Evolutionary conservation across 257 asterid species (phyloP).

Genomic region (Salvia splendens): DNA sequence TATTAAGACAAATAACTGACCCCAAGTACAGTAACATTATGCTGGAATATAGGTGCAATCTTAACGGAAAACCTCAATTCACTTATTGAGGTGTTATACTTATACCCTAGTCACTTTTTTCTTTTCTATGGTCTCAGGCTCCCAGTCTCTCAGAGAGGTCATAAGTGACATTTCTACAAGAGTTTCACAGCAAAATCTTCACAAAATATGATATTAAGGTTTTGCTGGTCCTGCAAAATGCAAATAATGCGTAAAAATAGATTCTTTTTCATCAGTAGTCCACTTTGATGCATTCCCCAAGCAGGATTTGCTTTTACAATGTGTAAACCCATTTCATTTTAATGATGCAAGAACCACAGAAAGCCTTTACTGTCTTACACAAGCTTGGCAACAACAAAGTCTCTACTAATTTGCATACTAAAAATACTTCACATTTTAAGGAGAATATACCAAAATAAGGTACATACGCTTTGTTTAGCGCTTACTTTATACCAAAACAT

Average conservation of each 20-base stretch:
- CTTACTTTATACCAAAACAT: not conserved
- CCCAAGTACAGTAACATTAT: not conserved
- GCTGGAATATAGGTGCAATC: not conserved
- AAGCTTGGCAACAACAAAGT: not conserved
- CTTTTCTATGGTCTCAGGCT: not conserved
- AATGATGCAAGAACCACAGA: not conserved
- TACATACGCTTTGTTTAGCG: not conserved
- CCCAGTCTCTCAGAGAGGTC: not conserved
- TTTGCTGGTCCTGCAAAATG: not conserved
- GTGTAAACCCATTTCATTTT: not conserved
- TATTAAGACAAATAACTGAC: not conserved
- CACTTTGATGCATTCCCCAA: not conserved
- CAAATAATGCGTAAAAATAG: not conserved
- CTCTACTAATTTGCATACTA: not conserved
- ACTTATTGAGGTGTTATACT: not conserved
- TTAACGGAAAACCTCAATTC: not conserved
- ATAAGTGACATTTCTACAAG: slow-evolving; percentile 1
- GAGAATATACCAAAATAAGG: not conserved
- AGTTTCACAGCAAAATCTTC: not conserved
- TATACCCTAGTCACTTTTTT: not conserved
- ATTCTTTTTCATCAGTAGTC: not conserved
- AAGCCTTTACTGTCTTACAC: not conserved
- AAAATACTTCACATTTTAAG: not conserved
- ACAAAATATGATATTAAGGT: not conserved
- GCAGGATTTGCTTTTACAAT: slow-evolving; percentile 3